A percentile compares a stretch with the other conserved stretches of the same genome.
Evolutionary conservation across 257 asterid genomes (phyloP).

Genomic region (Gentiana straminea): DNA sequence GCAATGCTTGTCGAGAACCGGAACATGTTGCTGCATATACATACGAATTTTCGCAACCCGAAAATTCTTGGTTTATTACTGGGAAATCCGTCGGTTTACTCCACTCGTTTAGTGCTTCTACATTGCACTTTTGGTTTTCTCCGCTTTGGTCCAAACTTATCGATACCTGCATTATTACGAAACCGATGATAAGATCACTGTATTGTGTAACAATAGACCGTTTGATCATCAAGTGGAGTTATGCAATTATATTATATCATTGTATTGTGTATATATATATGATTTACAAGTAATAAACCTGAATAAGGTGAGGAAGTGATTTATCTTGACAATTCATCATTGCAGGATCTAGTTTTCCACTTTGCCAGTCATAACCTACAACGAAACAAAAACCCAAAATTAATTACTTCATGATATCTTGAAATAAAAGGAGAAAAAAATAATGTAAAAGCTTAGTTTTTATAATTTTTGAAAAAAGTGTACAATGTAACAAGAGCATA

Average conservation of each 20-base stretch:
- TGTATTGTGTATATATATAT: background rate
- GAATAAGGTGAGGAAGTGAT: conserved; percentile 67
- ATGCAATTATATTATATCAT: background rate
- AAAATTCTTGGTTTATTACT: conserved; percentile 54
- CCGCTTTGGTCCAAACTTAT: conserved; percentile 48
- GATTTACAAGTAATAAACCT: conserved; percentile 24
- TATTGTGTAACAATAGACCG: background rate
- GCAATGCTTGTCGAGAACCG: conserved; percentile 71
- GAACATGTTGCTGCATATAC: conserved; percentile 80
- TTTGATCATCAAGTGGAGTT: background rate
- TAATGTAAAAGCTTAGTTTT: too few relatives aligned
- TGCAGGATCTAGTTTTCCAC: conserved; percentile 79
- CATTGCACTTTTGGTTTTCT: conserved; percentile 32
- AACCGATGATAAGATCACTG: background rate
- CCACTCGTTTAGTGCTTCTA: conserved; percentile 48
- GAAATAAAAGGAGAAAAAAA: too few relatives aligned
- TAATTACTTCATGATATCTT: too few relatives aligned
- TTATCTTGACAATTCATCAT: conserved; percentile 83
- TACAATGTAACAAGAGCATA: too few relatives aligned
- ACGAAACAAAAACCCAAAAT: background rate
- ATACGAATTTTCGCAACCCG: conserved; percentile 43
- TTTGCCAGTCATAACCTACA: conserved; percentile 92
- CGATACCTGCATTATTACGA: conserved; percentile 38
- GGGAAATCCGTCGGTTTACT: conserved; percentile 83
- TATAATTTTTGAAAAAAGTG: too few relatives aligned